Evolutionary conservation across 2,329 filamentous ascomycete genomes (phyloP).

Genomic region (Fusarium sp.): DNA sequence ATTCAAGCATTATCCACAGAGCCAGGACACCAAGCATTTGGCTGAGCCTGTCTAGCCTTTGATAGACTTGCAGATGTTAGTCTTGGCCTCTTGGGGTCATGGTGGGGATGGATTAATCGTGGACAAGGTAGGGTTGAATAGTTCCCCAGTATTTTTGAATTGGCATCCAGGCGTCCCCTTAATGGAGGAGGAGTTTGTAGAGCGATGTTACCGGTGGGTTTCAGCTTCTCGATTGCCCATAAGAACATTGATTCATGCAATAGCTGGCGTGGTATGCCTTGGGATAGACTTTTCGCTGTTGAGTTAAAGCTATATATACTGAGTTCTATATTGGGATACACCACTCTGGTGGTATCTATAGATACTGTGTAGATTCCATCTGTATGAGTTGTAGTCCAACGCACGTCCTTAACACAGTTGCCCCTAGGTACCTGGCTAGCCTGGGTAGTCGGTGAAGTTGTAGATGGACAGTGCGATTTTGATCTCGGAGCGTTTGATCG

Average conservation of each 20-base stretch:
- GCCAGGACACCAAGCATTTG: neutral
- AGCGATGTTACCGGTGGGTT: conserved; percentile 20
- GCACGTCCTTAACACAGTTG: neutral
- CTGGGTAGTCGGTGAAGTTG: conserved; percentile 14
- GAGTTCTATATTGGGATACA: neutral
- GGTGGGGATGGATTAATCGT: conserved; percentile 31
- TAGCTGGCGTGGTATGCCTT: neutral
- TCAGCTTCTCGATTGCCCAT: conserved; percentile 13
- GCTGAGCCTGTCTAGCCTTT: conserved; percentile 6
- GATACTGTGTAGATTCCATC: neutral
- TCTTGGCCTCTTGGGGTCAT: conserved; percentile 23
- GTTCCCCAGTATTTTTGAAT: conserved; percentile 41
- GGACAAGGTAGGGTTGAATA: conserved; percentile 28
- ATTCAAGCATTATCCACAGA: neutral
- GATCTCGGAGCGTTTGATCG: conserved; percentile 40
- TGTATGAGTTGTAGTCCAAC: neutral
- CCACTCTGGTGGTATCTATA: neutral
- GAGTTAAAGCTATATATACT: no score
- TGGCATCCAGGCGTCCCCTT: conserved; percentile 37
- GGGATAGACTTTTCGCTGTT: no score
- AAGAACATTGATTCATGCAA: neutral
- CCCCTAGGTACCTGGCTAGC: no score
- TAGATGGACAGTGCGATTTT: conserved; percentile 34
- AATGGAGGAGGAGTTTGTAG: conserved; percentile 23
- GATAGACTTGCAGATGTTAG: conserved; percentile 14